Conservation (phyloP, 208 protist genomes). For the Acanthamoeba divionensis region DNA sequence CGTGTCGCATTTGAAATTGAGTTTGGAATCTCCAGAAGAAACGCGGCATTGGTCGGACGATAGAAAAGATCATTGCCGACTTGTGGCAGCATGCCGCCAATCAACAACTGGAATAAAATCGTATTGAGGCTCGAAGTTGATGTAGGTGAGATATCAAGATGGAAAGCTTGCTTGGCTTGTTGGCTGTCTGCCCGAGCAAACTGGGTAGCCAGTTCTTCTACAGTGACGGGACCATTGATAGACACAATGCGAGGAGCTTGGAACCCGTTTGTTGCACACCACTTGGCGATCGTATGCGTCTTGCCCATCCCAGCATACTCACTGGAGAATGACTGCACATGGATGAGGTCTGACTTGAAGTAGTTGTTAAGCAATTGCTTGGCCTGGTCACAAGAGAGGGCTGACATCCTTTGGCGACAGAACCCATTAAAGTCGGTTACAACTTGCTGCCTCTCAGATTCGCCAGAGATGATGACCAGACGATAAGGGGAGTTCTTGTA, state of each 20-base stretch:
- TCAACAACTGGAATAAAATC: slow-evolving; percentile 31
- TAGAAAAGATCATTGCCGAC: background rate
- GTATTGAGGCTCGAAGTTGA: background rate
- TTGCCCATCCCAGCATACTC: slow-evolving; percentile 45
- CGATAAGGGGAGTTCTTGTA: background rate
- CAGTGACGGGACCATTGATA: background rate
- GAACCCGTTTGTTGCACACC: background rate
- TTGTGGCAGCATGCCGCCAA: background rate
- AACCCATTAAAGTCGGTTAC: background rate
- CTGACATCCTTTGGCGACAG: background rate
- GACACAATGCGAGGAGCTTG: background rate
- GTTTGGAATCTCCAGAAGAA: slow-evolving; percentile 30
- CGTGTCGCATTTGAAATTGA: background rate
- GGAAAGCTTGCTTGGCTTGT: background rate
- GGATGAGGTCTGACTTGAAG: background rate
- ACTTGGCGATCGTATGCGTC: slow-evolving; percentile 27
- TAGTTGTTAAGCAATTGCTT: background rate
- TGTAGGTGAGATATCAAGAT: slow-evolving; percentile 11
- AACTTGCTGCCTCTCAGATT: background rate
- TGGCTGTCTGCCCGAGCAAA: background rate
- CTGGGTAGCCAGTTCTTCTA: background rate
- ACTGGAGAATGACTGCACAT: background rate
- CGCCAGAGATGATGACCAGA: slow-evolving; percentile 7
- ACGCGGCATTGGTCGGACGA: background rate
- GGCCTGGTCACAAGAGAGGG: background rate